Conservation (phyloP, 2,329 filamentous ascomycete genomes). For the Cercospora canescens region DNA sequence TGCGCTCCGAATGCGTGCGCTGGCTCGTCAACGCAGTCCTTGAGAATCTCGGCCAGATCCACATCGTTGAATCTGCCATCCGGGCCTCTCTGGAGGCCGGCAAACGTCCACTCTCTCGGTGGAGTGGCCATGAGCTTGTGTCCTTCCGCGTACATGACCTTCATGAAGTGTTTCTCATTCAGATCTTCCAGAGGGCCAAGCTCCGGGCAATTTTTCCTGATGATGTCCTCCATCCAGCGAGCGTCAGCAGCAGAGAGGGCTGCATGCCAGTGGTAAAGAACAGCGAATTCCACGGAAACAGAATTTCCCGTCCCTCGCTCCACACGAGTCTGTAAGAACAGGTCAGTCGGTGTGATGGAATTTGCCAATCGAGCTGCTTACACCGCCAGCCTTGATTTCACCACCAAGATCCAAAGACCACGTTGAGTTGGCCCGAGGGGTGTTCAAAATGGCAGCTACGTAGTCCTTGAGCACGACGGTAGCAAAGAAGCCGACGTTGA, state of each 20-base stretch:
- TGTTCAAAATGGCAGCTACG: constrained; percentile 49
- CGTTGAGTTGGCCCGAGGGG: constrained; percentile 45
- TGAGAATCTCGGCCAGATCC: constrained; percentile 48
- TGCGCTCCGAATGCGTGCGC: constrained; percentile 54
- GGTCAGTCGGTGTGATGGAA: background rate
- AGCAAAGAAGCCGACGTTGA: constrained; percentile 51
- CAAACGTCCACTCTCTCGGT: constrained; percentile 45
- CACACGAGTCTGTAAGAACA: constrained; percentile 30
- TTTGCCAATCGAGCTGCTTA: constrained; percentile 6
- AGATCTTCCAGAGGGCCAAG: constrained; percentile 47
- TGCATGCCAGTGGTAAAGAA: constrained; percentile 51
- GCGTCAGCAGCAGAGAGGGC: constrained; percentile 47
- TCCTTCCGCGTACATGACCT: constrained; percentile 41
- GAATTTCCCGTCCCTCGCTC: constrained; percentile 48
- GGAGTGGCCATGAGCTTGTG: constrained; percentile 38
- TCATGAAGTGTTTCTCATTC: constrained; percentile 43
- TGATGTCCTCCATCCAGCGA: constrained; percentile 47
- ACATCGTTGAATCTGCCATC: constrained; percentile 47
- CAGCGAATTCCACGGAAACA: constrained; percentile 49
- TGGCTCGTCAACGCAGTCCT: constrained; percentile 50
- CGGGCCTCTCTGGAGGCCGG: constrained; percentile 40
- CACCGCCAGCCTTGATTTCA: constrained; percentile 45
- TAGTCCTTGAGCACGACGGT: constrained; percentile 49
- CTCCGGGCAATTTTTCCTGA: constrained; percentile 39
- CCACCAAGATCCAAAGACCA: constrained; percentile 49